phyloP scores from a whole-genome alignment of 768 basidiomycete genomes.

The Mrakia gelida region DNA sequence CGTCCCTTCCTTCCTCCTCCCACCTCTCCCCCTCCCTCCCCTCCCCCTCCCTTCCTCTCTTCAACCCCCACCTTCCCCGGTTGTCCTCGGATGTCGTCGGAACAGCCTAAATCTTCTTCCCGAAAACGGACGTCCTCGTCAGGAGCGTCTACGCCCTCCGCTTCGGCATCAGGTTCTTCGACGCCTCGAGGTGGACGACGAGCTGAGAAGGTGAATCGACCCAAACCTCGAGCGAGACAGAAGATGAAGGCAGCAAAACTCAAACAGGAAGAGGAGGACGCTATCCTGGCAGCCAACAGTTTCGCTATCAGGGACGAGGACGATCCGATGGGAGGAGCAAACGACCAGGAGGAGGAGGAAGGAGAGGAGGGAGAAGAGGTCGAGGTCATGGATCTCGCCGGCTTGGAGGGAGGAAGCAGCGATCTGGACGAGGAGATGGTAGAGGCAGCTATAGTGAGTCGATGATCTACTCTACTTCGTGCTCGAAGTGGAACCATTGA shows the following conservation, averaged over 20 bases:
- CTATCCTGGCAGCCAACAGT: neutral
- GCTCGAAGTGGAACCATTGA: neutral
- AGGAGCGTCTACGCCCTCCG: neutral
- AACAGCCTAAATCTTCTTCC: neutral
- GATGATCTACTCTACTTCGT: neutral
- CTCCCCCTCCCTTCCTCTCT: neutral
- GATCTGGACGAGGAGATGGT: conserved; percentile 10
- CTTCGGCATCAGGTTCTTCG: neutral
- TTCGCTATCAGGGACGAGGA: neutral
- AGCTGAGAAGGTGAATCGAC: neutral
- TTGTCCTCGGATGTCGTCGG: neutral
- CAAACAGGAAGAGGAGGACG: neutral
- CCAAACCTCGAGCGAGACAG: conserved; percentile 11
- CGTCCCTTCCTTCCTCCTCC: neutral
- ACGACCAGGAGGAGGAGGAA: neutral
- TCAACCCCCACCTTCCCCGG: neutral
- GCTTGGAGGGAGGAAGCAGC: neutral
- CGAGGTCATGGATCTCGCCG: conserved; percentile 4
- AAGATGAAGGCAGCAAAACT: neutral
- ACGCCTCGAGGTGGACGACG: neutral
- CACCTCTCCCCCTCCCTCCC: too few species aligned
- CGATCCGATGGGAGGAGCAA: neutral
- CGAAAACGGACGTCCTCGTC: neutral
- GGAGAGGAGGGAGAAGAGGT: conserved; percentile 7
- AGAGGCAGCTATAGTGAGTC: neutral